Percentiles rank a stretch among this genome's conserved stretches.
These are phyloP conservation scores for Aspergillus ellipticus DNA, from an alignment of 495 filamentous ascomycete genomes.

Conservation along the genomic window DNA sequence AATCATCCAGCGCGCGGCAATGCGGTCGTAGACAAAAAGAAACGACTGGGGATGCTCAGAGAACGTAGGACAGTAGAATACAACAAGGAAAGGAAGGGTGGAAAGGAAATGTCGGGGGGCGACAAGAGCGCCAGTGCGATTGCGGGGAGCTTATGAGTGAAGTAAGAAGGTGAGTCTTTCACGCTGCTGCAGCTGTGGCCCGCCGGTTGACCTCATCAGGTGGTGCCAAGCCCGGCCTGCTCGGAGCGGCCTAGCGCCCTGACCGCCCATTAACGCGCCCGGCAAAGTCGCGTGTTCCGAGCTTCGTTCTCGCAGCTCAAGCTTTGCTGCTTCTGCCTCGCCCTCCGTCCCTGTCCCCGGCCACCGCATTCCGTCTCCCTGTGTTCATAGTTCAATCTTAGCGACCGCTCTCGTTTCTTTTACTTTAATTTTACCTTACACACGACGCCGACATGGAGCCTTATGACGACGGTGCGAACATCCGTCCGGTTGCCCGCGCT, in stretches of 20 bases:
- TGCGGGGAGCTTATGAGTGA: neutral
- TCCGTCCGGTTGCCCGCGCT: conserved; percentile 7
- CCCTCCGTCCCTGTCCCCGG: neutral
- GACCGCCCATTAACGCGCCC: conserved; percentile 39
- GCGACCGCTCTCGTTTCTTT: too few relatives aligned
- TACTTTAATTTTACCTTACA: neutral
- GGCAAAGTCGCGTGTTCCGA: conserved; percentile 26
- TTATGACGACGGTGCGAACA: conserved; percentile 40
- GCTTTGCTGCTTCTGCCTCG: conserved; percentile 16
- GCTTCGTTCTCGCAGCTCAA: conserved; percentile 12
- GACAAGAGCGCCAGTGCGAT: neutral
- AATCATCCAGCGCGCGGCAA: conserved; percentile 15
- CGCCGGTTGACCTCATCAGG: conserved; percentile 3
- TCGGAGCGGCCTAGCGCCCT: conserved; percentile 22
- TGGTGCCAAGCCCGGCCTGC: conserved; percentile 25
- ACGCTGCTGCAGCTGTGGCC: conserved; percentile 1
- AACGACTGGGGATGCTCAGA: conserved; percentile 17
- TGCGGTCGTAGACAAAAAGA: conserved; percentile 14
- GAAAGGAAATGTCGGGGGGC: conserved; percentile 8
- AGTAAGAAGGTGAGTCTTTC: neutral
- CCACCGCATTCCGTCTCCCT: neutral
- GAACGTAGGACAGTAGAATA: conserved; percentile 10
- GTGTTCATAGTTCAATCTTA: neutral
- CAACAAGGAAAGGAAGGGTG: conserved; percentile 12
- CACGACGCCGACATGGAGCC: conserved; percentile 34